Conservation (phyloP, 192 early-diverging fungal genomes). For the Cetraspora pellucida region DNA sequence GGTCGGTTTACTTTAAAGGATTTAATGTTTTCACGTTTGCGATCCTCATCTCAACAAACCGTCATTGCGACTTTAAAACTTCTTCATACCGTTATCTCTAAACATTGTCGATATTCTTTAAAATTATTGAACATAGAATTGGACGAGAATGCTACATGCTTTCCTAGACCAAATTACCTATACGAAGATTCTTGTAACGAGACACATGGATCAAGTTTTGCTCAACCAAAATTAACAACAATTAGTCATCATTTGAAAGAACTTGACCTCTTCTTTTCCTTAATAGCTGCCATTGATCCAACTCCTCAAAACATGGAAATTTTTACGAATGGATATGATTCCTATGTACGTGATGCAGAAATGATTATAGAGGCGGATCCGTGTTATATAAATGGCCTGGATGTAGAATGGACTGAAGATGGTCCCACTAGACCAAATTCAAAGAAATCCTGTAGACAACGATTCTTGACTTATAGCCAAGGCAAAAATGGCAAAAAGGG, state of each 20-base stretch:
- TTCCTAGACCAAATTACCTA: constrained; percentile 39
- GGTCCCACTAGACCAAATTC: constrained; percentile 37
- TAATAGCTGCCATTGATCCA: constrained; percentile 58
- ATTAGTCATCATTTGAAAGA: constrained; percentile 61
- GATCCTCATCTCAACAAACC: constrained; percentile 84
- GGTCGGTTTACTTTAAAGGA: constrained; percentile 76
- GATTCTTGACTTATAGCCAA: constrained; percentile 24
- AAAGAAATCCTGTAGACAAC: constrained; percentile 42
- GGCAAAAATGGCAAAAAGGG: constrained; percentile 58
- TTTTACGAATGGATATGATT: constrained; percentile 58
- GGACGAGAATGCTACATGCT: constrained; percentile 50
- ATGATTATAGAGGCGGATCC: constrained; percentile 48
- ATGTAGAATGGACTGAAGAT: constrained; percentile 34
- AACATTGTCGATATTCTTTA: constrained; percentile 78
- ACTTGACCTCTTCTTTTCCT: constrained; percentile 59
- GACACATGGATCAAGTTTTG: not conserved
- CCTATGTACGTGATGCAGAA: constrained; percentile 59
- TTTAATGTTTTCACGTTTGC: constrained; percentile 84
- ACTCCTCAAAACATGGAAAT: constrained; percentile 50
- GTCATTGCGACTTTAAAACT: constrained; percentile 84
- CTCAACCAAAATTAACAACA: constrained; percentile 40
- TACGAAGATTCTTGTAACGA: not conserved
- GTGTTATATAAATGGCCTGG: constrained; percentile 51
- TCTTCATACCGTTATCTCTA: constrained; percentile 70
- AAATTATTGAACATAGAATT: constrained; percentile 75